Conservation (phyloP, 768 basidiomycete species). For the Calvatia gigantea region DNA sequence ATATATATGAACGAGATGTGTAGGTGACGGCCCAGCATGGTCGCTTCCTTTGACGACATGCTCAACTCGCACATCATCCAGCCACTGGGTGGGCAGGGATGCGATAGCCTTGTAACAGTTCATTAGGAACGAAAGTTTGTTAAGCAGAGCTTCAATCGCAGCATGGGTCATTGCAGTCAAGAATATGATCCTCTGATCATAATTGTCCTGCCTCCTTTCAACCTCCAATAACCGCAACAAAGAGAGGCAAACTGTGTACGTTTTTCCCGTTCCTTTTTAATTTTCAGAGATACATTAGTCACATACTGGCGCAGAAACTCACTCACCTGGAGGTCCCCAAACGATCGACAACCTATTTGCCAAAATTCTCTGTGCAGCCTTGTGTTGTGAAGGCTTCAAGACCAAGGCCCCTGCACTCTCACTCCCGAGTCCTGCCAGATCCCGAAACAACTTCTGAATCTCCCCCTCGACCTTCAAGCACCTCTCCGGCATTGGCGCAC, state of each 20-base stretch:
- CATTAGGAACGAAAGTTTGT: constrained; percentile 36
- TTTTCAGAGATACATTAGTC: too few relatives aligned
- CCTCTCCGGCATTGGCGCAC: constrained; percentile 22
- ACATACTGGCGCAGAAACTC: background rate
- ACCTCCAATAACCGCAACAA: constrained; percentile 43
- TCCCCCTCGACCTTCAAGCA: constrained; percentile 30
- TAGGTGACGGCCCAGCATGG: constrained; percentile 32
- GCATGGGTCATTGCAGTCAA: constrained; percentile 52
- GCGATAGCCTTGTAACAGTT: constrained; percentile 33
- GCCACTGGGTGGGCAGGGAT: constrained; percentile 35
- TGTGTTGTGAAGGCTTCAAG: constrained; percentile 44
- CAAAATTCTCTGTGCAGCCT: constrained; percentile 39
- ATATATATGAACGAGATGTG: constrained; percentile 32
- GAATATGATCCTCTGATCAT: constrained; percentile 35
- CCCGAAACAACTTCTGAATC: constrained; percentile 40
- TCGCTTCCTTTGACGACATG: constrained; percentile 37
- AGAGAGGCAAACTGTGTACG: constrained; percentile 46
- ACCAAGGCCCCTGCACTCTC: constrained; percentile 34
- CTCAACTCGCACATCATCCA: constrained; percentile 38
- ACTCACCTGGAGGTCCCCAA: constrained; percentile 48
- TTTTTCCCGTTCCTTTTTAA: constrained; percentile 56
- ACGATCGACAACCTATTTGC: constrained; percentile 42
- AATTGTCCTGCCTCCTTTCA: constrained; percentile 27
- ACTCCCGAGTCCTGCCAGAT: constrained; percentile 30
- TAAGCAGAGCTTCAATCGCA: constrained; percentile 46